Evolutionary conservation across 2,329 filamentous ascomycete species (phyloP).

Genomic region (Dactylonectria macrodidyma): DNA sequence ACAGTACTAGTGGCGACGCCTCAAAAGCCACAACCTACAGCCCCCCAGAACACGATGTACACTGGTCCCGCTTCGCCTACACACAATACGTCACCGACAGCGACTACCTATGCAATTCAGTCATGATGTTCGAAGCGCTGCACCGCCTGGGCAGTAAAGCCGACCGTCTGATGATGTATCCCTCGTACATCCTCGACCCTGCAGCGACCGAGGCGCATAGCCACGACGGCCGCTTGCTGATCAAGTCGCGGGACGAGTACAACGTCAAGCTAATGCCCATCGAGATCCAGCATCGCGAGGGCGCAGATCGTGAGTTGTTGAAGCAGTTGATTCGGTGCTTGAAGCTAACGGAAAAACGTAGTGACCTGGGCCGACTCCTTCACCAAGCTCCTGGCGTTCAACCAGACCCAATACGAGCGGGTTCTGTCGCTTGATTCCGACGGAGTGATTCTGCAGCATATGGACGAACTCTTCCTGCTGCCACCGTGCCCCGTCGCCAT

Average conservation of each 20-base stretch:
- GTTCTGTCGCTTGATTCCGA: constrained; percentile 73
- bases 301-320: constrained; percentile 52
- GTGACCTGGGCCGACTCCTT: constrained; percentile 2
- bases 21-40: not conserved
- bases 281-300: constrained; percentile 52
- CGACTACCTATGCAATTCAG: constrained; percentile 62
- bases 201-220: constrained; percentile 47
- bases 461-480: constrained; percentile 80
- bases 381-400: constrained; percentile 74
- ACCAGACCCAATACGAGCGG: constrained; percentile 70
- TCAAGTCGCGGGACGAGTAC: constrained; percentile 59
- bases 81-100: constrained; percentile 62
- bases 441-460: constrained; percentile 70
- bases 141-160: constrained; percentile 57
- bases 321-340: not conserved
- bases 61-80: constrained; percentile 55
- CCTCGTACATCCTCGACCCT: constrained; percentile 53
- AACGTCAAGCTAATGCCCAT: constrained; percentile 59
- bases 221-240: constrained; percentile 47
- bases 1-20: not conserved
- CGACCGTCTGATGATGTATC: constrained; percentile 62
- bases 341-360: not conserved
- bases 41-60: not conserved
- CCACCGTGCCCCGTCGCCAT: constrained; percentile 74
- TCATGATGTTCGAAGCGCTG: constrained; percentile 64